phyloP scores from a whole-genome alignment of 495 filamentous ascomycete genomes.

The Daldinia grandis region DNA sequence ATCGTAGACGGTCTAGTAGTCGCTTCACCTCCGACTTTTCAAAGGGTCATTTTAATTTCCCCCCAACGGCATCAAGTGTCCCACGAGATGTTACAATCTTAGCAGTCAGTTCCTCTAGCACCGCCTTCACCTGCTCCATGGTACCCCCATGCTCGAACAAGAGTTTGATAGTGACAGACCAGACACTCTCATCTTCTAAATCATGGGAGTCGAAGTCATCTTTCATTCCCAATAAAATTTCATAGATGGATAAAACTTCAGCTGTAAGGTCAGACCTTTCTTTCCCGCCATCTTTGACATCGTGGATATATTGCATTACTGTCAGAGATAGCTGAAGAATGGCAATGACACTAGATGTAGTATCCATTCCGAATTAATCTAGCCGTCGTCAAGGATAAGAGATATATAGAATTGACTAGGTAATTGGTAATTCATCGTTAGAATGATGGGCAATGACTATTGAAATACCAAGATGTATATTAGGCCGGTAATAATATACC shows the following conservation, averaged over 20 bases:
- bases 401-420: background rate
- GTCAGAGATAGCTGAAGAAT: background rate
- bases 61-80: background rate
- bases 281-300: background rate
- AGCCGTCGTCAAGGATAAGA: background rate
- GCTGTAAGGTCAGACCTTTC: background rate
- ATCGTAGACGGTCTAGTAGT: background rate
- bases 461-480: too few relatives aligned
- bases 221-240: too few relatives aligned
- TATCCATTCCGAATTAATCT: background rate
- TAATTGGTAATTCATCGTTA: too few relatives aligned
- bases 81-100: background rate
- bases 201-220: background rate
- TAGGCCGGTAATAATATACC: too few relatives aligned
- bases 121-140: background rate
- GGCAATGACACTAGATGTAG: background rate
- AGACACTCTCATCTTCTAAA: background rate
- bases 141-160: background rate
- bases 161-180: background rate
- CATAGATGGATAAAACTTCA: too few relatives aligned
- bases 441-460: too few relatives aligned
- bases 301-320: background rate
- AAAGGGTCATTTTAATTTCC: background rate
- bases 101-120: background rate
- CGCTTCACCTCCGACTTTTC: background rate